phyloP scores from a whole-genome alignment of 257 asterid genomes.

The Coffea canephora region DNA sequence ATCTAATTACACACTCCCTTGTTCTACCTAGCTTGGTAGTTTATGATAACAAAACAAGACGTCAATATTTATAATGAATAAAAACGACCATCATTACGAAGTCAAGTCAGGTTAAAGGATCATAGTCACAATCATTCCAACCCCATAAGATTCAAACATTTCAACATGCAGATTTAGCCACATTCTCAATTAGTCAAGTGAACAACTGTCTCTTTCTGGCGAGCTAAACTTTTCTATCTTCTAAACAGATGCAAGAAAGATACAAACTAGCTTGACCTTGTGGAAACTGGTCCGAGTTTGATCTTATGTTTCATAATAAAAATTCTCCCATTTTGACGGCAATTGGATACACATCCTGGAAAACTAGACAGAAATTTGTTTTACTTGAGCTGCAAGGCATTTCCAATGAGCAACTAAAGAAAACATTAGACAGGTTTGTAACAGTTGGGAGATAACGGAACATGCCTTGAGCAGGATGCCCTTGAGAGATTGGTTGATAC shows the following conservation, averaged over 20 bases:
- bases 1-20: background rate
- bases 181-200: background rate
- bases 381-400: background rate
- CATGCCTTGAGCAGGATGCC: constrained; percentile 54
- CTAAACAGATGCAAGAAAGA: background rate
- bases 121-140: background rate
- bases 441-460: background rate
- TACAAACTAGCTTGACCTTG: background rate
- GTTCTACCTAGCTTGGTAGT: background rate
- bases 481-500: constrained; percentile 45
- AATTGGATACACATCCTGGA: background rate
- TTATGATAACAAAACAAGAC: background rate
- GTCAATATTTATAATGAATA: background rate
- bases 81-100: too few species aligned
- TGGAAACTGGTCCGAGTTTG: background rate
- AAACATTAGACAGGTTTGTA: background rate
- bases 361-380: background rate
- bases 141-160: background rate
- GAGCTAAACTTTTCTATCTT: background rate
- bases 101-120: background rate
- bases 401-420: background rate
- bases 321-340: background rate
- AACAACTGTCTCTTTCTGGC: background rate
- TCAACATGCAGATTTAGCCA: background rate
- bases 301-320: background rate